phyloP scores from a whole-genome alignment of 148 eudicot species.

The Nyssa sinensis region DNA sequence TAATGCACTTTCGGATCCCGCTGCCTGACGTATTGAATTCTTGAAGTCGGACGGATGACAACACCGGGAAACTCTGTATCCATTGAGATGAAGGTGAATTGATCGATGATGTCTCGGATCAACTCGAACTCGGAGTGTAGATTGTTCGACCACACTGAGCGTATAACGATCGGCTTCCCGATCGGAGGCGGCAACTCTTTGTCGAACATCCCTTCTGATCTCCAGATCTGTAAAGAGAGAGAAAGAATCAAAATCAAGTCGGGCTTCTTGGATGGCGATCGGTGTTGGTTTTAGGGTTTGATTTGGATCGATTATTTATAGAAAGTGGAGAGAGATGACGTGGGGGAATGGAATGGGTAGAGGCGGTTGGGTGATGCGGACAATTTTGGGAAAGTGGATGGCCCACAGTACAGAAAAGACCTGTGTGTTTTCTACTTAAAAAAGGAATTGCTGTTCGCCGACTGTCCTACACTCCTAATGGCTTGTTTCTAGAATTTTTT shows the following conservation, averaged over 20 bases:
- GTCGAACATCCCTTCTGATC: background rate
- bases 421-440: too few species aligned
- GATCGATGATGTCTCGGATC: slow-evolving; percentile 31
- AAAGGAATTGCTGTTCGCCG: too few species aligned
- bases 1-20: slow-evolving; percentile 26
- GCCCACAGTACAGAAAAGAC: too few species aligned
- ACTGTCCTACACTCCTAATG: too few species aligned
- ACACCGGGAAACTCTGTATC: slow-evolving; percentile 60
- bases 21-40: slow-evolving; percentile 5
- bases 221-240: background rate
- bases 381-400: too few species aligned
- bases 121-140: slow-evolving; percentile 37
- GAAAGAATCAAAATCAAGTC: background rate
- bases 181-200: background rate
- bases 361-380: background rate
- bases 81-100: slow-evolving; percentile 39
- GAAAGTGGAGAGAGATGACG: background rate
- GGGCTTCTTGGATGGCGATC: too few species aligned
- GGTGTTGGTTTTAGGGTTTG: background rate
- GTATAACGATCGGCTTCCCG: slow-evolving; percentile 15
- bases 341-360: background rate
- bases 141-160: slow-evolving; percentile 50
- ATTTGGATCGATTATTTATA: background rate
- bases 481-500: too few species aligned
- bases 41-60: slow-evolving; percentile 4